Conservation (phyloP, 2,329 filamentous ascomycete species). For the Hirsutella thompsonii region DNA sequence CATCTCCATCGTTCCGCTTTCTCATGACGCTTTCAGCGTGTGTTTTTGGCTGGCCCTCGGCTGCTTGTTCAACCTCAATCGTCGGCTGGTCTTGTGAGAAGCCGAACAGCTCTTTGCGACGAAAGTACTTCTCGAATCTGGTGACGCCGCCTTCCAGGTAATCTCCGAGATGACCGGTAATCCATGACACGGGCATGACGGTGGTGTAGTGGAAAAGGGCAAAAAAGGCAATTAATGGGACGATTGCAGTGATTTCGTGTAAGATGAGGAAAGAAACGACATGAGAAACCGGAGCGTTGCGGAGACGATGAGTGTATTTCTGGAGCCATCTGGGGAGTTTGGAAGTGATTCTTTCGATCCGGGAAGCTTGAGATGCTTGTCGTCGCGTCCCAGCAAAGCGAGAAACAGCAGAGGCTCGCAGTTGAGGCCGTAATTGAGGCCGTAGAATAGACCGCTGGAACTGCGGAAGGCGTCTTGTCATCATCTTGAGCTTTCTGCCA, state of each 20-base stretch:
- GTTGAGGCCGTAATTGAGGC: not conserved
- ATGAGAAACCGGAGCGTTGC: constrained; percentile 68
- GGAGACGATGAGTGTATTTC: constrained; percentile 55
- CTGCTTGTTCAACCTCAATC: constrained; percentile 6
- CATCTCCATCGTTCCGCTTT: constrained; percentile 24
- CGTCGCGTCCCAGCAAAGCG: not conserved
- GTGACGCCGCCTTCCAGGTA: constrained; percentile 50
- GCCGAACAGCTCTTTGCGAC: constrained; percentile 70
- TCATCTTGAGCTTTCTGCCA: too few species aligned
- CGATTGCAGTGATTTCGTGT: constrained; percentile 80
- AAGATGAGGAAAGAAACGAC: constrained; percentile 76
- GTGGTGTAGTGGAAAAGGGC: constrained; percentile 68
- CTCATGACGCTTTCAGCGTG: constrained; percentile 16
- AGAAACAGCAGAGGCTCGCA: not conserved
- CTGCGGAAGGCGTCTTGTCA: too few species aligned
- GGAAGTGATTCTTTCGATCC: constrained; percentile 31
- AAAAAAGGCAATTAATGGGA: constrained; percentile 65
- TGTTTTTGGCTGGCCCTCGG: constrained; percentile 6
- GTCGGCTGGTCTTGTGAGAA: constrained; percentile 26
- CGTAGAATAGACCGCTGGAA: too few species aligned
- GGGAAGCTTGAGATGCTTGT: constrained; percentile 15
- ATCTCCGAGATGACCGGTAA: constrained; percentile 34
- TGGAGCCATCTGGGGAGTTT: constrained; percentile 55
- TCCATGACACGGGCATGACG: constrained; percentile 51
- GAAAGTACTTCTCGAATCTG: constrained; percentile 66